Percentiles rank a stretch among this genome's conserved stretches.
Evolutionary conservation across 2,329 filamentous ascomycete genomes (phyloP).

Genomic region (Fusarium lyarnte): DNA sequence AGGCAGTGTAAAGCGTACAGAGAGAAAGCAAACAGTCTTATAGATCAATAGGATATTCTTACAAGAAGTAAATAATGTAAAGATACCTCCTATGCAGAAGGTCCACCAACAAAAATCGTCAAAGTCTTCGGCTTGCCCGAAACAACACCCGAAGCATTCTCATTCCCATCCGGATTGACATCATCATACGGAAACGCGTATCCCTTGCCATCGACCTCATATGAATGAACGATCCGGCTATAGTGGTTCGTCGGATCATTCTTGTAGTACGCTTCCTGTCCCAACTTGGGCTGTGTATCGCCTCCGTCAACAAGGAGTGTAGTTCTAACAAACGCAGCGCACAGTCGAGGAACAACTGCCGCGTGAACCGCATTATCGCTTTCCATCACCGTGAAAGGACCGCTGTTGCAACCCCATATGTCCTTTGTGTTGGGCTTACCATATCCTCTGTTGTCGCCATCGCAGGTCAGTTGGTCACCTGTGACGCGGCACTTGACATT

Average conservation of each 20-base stretch:
- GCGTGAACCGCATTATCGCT: slow-evolving; percentile 53
- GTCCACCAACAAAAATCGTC: slow-evolving; percentile 43
- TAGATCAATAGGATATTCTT: no score
- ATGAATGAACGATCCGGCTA: slow-evolving; percentile 66
- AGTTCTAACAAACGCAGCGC: slow-evolving; percentile 60
- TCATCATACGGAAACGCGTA: slow-evolving; percentile 77
- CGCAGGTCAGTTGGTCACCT: slow-evolving; percentile 51
- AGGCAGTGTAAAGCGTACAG: rapidly evolving
- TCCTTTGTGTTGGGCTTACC: slow-evolving; percentile 55
- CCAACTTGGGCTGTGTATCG: slow-evolving; percentile 55
- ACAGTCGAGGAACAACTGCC: slow-evolving; percentile 59
- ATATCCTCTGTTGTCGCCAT: slow-evolving; percentile 55
- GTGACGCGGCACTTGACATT: slow-evolving; percentile 52
- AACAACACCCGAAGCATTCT: slow-evolving; percentile 58
- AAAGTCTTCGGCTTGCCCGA: slow-evolving; percentile 40
- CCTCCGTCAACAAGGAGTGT: slow-evolving; percentile 59
- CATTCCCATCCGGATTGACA: slow-evolving; percentile 65
- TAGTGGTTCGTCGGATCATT: slow-evolving; percentile 64
- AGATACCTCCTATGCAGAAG: background rate
- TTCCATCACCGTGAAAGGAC: slow-evolving; percentile 53
- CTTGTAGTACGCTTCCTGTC: slow-evolving; percentile 55
- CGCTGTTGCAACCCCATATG: slow-evolving; percentile 62
- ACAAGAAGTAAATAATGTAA: slow-evolving; percentile 3
- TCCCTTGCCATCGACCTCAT: slow-evolving; percentile 67
- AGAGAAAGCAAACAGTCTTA: rapidly evolving